Evolutionary conservation across 257 asterid species (phyloP), one percentile per base, ranked within the genome.

Genomic region (Solanum gracilifrons): DNA sequence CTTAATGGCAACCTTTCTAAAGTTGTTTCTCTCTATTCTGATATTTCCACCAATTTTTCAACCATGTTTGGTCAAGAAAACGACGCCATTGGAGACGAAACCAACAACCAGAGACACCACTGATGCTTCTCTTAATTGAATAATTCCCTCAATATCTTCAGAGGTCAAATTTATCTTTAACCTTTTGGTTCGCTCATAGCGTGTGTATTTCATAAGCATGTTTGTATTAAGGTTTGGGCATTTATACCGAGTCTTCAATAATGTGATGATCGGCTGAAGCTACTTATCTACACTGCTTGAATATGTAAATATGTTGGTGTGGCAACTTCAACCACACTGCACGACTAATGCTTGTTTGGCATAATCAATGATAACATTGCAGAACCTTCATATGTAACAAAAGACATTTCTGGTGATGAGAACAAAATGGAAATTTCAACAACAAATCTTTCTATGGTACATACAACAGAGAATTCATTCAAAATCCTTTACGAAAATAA

Each of bases 1-100:
- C 93, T 95, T 86, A 93, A 94, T 87, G 95, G 91, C 13, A 95
- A 95, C 36, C 93, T 94, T 31, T 88, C 93, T 36, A 92, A 94
- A 87, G 95, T 95, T 76, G 94, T 89, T 43, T 89, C 94, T 1
- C 92, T 95, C 36, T 94, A 95, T 83, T 92, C 97, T 20, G 79
- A 92, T 88, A 92, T 95, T 10, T 94, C 98, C 9, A 87, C 87
- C 25, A 89, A 93, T 87, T 94, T 95, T 74, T 88, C 94, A 21
- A 75, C 15, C 80, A 90, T 77, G 72, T 91, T 92, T 73, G 88
- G 91, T 41, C 91, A 87, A 75, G 87, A 68, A 51, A 85, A 80
- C 33, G 32, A 80, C 32, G 41, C 32, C 62, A 86, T 20, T 60
- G 90, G 71, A 15, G 75, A 55, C 29, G 87, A 88, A 85, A 86